phyloP scores from a whole-genome alignment of 2,329 filamentous ascomycete genomes.

The Paramyrothecium roridum region DNA sequence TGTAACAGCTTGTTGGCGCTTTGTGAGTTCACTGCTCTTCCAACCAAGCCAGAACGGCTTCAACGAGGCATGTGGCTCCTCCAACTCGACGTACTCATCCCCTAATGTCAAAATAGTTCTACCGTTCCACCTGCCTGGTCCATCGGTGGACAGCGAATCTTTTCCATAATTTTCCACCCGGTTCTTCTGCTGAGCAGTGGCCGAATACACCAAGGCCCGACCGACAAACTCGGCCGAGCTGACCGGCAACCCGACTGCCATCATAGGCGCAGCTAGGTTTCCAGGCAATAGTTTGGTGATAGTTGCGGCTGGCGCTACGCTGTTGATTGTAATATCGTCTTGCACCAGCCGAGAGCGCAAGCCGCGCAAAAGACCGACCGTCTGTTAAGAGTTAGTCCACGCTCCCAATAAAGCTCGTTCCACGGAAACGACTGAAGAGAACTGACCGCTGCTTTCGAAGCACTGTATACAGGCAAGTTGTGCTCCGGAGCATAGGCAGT shows the following conservation, averaged over 20 bases:
- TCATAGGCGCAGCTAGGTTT: constrained; percentile 25
- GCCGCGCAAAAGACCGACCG: constrained; percentile 27
- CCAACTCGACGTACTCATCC: constrained; percentile 30
- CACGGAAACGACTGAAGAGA: too few species aligned
- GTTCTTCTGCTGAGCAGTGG: constrained; percentile 24
- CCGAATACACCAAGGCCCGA: constrained; percentile 32
- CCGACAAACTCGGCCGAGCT: constrained; percentile 28
- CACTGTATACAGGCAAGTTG: constrained; percentile 27
- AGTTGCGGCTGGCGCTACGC: constrained; percentile 32
- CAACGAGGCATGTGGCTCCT: constrained; percentile 19
- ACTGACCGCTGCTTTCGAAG: constrained; percentile 9
- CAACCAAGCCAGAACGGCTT: constrained; percentile 26
- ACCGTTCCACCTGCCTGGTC: constrained; percentile 25
- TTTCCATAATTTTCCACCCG: constrained; percentile 32
- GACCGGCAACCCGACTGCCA: constrained; percentile 25
- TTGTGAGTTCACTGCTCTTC: constrained; percentile 15
- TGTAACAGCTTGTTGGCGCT: neutral
- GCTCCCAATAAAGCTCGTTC: too few species aligned
- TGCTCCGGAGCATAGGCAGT: constrained; percentile 34
- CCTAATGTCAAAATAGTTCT: constrained; percentile 29
- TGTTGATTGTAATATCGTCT: constrained; percentile 32
- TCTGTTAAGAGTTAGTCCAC: too few species aligned
- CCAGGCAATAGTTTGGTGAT: constrained; percentile 24
- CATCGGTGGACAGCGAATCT: constrained; percentile 17
- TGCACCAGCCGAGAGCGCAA: constrained; percentile 20